Conservation (phyloP, 108 stramenopile genomes). For the Mediolabrus comicus region DNA sequence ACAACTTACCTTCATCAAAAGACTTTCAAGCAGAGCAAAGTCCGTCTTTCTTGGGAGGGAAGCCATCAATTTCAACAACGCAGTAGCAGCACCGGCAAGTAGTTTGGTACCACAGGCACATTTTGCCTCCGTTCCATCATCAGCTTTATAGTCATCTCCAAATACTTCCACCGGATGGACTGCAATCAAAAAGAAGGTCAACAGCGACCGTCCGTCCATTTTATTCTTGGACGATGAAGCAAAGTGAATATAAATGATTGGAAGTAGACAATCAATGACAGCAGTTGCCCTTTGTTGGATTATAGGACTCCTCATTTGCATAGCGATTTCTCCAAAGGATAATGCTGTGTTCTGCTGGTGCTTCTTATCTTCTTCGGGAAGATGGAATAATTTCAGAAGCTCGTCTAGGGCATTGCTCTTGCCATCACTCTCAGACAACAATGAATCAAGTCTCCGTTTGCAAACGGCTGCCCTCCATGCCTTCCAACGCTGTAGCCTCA, state of each 20-base stretch:
- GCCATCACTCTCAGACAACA: not conserved
- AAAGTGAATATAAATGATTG: constrained; percentile 11
- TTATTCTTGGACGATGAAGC: not conserved
- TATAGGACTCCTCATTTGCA: constrained; percentile 30
- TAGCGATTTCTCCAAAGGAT: constrained; percentile 17
- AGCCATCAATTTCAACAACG: not conserved
- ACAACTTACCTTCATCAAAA: no score
- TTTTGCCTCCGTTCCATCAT: constrained; percentile 2
- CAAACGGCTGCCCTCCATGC: constrained; percentile 18
- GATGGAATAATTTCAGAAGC: constrained; percentile 8
- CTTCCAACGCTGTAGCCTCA: constrained; percentile 17
- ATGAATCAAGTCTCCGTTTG: not conserved
- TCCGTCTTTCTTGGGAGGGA: no score
- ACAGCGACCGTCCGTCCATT: constrained; percentile 26
- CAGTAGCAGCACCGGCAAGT: not conserved
- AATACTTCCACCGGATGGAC: constrained; percentile 30
- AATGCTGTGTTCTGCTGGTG: not conserved
- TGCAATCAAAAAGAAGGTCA: constrained; percentile 31
- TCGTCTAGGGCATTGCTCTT: not conserved
- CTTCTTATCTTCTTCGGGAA: not conserved
- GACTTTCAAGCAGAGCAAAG: no score
- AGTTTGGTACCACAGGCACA: not conserved
- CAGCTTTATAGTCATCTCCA: constrained; percentile 15
- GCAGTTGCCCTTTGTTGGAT: constrained; percentile 9
- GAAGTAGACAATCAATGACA: constrained; percentile 16